A percentile compares a stretch with the other conserved stretches of the same genome.
Evolutionary conservation across 2,329 filamentous ascomycete species (phyloP).

Genomic region (Botrytis byssoidea): DNA sequence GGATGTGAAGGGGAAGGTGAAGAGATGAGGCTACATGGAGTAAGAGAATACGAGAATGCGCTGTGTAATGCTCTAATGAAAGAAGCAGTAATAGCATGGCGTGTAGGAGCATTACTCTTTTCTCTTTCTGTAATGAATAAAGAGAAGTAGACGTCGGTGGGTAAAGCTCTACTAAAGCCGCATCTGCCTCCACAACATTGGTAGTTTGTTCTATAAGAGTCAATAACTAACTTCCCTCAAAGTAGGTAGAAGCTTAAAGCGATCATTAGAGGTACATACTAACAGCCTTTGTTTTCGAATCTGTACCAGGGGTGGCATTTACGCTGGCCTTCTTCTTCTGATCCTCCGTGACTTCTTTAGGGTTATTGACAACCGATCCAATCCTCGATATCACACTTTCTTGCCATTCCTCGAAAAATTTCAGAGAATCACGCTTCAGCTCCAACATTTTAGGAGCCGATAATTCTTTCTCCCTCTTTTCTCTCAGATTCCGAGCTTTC

Average conservation of each 20-base stretch:
- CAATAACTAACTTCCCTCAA: neutral
- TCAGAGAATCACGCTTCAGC: constrained; percentile 66
- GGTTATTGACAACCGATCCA: constrained; percentile 62
- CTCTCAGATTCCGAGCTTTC: constrained; percentile 36
- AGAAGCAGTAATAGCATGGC: constrained; percentile 69
- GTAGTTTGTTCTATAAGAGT: constrained; percentile 37
- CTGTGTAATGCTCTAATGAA: constrained; percentile 73
- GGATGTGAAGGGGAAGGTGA: constrained; percentile 60
- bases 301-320: constrained; percentile 32
- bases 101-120: constrained; percentile 67
- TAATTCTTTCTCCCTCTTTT: constrained; percentile 49
- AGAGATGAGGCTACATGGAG: constrained; percentile 69
- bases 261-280: constrained; percentile 29
- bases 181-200: constrained; percentile 50
- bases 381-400: constrained; percentile 66
- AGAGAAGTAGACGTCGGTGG: constrained; percentile 61
- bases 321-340: constrained; percentile 35
- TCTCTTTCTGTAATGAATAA: constrained; percentile 57
- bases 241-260: neutral
- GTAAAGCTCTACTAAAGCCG: constrained; percentile 51
- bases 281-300: constrained; percentile 33
- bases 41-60: constrained; percentile 70
- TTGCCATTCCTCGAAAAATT: constrained; percentile 80
- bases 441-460: constrained; percentile 55
- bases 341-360: constrained; percentile 44